Conservation (phyloP, 306 rosid species). For the Cicer arietinum region DNA sequence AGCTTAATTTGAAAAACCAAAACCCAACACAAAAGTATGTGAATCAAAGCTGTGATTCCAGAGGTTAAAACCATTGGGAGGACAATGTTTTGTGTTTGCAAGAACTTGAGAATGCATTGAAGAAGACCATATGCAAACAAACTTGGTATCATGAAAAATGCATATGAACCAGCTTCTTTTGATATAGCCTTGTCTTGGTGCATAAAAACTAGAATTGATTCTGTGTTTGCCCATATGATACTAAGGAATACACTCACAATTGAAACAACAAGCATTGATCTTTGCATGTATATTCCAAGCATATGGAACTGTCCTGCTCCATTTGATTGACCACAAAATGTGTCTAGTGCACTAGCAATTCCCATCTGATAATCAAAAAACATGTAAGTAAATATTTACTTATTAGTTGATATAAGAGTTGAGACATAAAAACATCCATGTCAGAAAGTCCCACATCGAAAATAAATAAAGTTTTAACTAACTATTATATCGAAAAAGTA, state of each 20-base stretch:
- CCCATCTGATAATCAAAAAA: conserved; percentile 53
- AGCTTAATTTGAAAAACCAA: conserved; percentile 59
- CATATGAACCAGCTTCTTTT: conserved; percentile 67
- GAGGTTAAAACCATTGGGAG: conserved; percentile 66
- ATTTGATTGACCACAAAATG: conserved; percentile 76
- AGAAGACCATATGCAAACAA: conserved; percentile 66
- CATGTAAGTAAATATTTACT: no score
- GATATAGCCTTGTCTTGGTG: conserved; percentile 46
- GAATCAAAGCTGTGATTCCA: conserved; percentile 54
- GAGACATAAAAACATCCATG: no score
- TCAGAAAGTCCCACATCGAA: no score
- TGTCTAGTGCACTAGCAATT: conserved; percentile 72
- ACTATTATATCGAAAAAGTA: no score
- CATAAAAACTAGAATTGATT: conserved; percentile 36
- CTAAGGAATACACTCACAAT: conserved; percentile 51
- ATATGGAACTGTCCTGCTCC: conserved; percentile 54
- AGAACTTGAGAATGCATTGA: conserved; percentile 64
- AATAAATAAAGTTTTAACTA: no score
- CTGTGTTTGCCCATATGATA: conserved; percentile 61
- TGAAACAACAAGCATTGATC: conserved; percentile 59
- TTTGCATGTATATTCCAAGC: conserved; percentile 71
- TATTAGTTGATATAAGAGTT: no score
- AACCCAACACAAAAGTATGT: conserved; percentile 62
- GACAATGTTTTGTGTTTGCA: conserved; percentile 70
- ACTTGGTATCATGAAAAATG: conserved; percentile 63